Conservation (phyloP, 179 eudicot species). For the Patellifolia procumbens region DNA sequence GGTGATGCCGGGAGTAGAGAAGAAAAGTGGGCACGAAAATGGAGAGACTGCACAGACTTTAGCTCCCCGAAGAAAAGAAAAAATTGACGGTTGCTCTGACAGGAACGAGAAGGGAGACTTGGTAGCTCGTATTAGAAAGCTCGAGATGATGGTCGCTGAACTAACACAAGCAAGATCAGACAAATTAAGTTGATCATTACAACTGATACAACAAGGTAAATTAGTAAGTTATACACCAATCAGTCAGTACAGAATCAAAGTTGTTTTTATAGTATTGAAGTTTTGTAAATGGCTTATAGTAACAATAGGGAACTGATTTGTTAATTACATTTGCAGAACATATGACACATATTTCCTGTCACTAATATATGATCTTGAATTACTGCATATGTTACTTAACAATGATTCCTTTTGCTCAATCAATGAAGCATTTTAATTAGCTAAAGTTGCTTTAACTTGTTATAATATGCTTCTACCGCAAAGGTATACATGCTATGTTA, state of each 20-base stretch:
- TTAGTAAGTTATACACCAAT: no score
- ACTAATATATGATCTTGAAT: not conserved
- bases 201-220: not conserved
- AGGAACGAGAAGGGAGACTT: not conserved
- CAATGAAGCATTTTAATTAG: not conserved
- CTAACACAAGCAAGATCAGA: conserved; percentile 1
- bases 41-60: conserved; percentile 1
- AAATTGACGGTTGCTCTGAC: not conserved
- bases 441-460: not conserved
- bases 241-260: not conserved
- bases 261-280: not conserved
- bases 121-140: conserved; percentile 6
- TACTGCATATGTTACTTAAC: not conserved
- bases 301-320: not conserved
- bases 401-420: not conserved
- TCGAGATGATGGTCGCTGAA: conserved; percentile 23
- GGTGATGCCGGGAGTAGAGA: not conserved
- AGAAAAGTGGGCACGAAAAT: not conserved
- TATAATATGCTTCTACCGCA: not conserved
- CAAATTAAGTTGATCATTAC: not conserved
- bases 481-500: not conserved
- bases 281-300: not conserved
- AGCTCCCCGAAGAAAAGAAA: not conserved
- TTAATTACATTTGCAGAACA: not conserved
- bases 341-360: not conserved